These are phyloP conservation scores for Periglandula ipomoeae DNA, from an alignment of 2,329 filamentous ascomycete species.

Conservation along the genomic window DNA sequence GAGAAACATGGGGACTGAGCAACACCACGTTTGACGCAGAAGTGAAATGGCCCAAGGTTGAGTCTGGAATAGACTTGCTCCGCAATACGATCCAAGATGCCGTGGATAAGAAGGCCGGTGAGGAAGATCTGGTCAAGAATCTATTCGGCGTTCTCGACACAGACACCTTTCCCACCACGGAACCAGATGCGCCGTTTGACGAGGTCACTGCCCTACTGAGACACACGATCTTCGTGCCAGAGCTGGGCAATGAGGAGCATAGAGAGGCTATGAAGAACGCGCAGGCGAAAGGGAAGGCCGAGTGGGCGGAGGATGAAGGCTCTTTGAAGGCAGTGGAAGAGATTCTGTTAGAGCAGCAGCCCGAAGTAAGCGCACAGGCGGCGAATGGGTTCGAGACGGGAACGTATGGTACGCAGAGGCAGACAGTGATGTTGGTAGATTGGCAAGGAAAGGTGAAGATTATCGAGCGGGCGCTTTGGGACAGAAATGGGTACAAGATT, in stretches of 20 bases:
- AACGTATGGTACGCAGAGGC: constrained; percentile 56
- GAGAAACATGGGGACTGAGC: constrained; percentile 49
- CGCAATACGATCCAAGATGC: constrained; percentile 32
- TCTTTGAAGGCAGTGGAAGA: constrained; percentile 28
- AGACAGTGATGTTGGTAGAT: constrained; percentile 53
- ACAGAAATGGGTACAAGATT: constrained; percentile 45
- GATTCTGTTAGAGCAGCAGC: constrained; percentile 26
- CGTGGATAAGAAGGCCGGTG: constrained; percentile 23
- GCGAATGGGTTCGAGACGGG: constrained; percentile 42
- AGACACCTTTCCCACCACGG: constrained; percentile 41
- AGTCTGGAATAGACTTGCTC: constrained; percentile 39
- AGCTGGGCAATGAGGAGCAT: constrained; percentile 41
- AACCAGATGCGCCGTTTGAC: constrained; percentile 37
- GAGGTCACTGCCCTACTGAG: constrained; percentile 45
- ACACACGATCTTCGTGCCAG: constrained; percentile 52
- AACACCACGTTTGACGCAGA: constrained; percentile 50
- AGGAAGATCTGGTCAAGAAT: constrained; percentile 39
- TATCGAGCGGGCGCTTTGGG: constrained; percentile 51
- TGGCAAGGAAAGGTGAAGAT: constrained; percentile 54
- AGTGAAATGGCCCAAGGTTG: constrained; percentile 52
- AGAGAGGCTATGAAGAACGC: constrained; percentile 35
- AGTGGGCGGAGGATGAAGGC: constrained; percentile 25
- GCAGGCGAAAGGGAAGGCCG: constrained; percentile 26
- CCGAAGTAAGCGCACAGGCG: constrained; percentile 22
- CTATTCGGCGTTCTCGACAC: constrained; percentile 48